Conservation (phyloP, 208 protist species). For the Leishmania guyanensis region DNA sequence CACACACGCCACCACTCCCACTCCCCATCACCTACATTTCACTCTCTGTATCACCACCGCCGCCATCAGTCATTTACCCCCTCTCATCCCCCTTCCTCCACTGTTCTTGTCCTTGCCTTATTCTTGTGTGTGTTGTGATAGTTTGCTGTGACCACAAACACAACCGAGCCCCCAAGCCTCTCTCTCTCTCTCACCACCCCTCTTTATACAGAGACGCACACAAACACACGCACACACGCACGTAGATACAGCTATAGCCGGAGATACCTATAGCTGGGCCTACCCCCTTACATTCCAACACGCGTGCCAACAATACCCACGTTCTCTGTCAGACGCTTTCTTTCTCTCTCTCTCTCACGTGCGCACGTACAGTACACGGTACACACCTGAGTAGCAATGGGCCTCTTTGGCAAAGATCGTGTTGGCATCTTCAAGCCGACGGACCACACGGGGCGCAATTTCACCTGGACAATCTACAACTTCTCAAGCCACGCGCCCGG, state of each 20-base stretch:
- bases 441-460: conserved; percentile 50
- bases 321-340: not conserved
- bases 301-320: not conserved
- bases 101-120: too few species aligned
- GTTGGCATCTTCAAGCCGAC: conserved; percentile 57
- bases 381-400: conserved; percentile 37
- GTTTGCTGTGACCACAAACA: too few species aligned
- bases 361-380: not conserved
- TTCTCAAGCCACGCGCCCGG: conserved; percentile 45
- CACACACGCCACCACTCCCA: too few species aligned
- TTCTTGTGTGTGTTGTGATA: too few species aligned
- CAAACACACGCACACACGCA: not conserved
- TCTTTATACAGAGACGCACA: not conserved
- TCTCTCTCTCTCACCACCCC: not conserved
- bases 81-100: too few species aligned
- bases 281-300: not conserved
- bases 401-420: conserved; percentile 75
- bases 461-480: conserved; percentile 71
- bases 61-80: too few species aligned
- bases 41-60: too few species aligned
- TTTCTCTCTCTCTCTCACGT: too few species aligned
- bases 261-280: not conserved
- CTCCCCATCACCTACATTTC: not conserved
- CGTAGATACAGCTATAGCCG: not conserved
- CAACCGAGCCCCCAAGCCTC: too few species aligned